These are phyloP conservation scores for Melampsora medusae DNA, from an alignment of 1,284 basidiomycete species.

Conservation along the genomic window DNA sequence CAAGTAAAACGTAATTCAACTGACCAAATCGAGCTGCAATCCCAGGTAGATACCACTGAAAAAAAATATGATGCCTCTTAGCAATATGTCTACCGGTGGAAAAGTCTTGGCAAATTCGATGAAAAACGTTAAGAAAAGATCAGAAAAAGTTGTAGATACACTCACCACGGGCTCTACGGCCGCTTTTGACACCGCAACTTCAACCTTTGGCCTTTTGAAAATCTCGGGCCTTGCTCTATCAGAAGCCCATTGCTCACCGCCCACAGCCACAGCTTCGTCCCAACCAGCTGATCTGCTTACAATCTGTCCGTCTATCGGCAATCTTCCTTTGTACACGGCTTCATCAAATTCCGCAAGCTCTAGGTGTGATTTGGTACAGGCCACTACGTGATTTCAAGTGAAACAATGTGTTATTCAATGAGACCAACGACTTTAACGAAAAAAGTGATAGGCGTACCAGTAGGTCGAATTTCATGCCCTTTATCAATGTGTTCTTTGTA, in stretches of 20 bases:
- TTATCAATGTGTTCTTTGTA: constrained; percentile 61
- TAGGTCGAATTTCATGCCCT: constrained; percentile 52
- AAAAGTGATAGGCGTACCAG: neutral
- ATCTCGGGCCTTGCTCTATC: constrained; percentile 49
- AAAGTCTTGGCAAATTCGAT: constrained; percentile 64
- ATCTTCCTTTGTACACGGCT: constrained; percentile 66
- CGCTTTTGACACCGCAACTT: constrained; percentile 75
- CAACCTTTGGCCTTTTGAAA: constrained; percentile 69
- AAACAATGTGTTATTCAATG: too few relatives aligned
- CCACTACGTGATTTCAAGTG: constrained; percentile 59
- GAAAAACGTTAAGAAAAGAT: too few relatives aligned
- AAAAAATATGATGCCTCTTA: too few relatives aligned
- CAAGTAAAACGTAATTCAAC: neutral
- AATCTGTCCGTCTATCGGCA: constrained; percentile 78
- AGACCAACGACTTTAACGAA: too few relatives aligned
- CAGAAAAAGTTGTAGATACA: neutral
- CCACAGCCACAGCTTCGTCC: too few relatives aligned
- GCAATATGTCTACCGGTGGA: too few relatives aligned
- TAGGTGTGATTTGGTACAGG: constrained; percentile 77
- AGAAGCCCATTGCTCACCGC: too few relatives aligned
- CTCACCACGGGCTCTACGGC: constrained; percentile 54
- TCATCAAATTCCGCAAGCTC: constrained; percentile 90
- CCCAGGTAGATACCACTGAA: constrained; percentile 62
- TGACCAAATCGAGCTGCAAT: constrained; percentile 52
- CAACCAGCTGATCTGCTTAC: constrained; percentile 63